phyloP scores from a whole-genome alignment of 1,284 basidiomycete genomes.

The Puccinia coronata region DNA sequence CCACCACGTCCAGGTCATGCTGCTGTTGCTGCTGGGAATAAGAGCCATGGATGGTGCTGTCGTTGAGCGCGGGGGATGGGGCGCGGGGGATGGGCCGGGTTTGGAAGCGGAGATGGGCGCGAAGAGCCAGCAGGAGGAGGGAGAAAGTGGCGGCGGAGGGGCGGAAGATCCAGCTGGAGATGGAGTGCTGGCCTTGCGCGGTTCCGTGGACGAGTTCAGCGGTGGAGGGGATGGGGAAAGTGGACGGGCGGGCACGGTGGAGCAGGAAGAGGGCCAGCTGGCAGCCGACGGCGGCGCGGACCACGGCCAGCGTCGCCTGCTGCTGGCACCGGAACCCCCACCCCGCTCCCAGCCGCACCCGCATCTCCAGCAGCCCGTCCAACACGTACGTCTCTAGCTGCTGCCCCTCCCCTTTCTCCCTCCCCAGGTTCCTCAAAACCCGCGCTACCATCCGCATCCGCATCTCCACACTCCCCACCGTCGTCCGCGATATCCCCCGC shows the following conservation, averaged over 20 bases:
- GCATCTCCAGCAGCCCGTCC: slow-evolving; percentile 22
- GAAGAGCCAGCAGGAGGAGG: not conserved
- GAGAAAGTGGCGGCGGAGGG: not conserved
- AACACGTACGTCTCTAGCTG: slow-evolving; percentile 26
- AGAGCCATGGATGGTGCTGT: not conserved
- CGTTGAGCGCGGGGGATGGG: not conserved
- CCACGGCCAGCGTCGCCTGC: not conserved
- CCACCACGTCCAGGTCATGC: not conserved
- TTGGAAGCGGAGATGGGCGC: slow-evolving; percentile 10
- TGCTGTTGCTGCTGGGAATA: no score
- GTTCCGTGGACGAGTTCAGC: not conserved
- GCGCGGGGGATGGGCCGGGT: not conserved
- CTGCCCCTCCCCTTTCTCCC: no score
- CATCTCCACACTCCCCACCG: not conserved
- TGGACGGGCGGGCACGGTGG: slow-evolving; percentile 1
- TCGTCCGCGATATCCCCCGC: slow-evolving; percentile 1
- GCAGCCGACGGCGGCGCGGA: not conserved
- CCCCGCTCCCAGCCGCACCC: slow-evolving; percentile 12
- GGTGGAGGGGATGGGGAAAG: not conserved
- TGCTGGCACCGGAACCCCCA: slow-evolving; percentile 10
- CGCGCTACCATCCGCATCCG: slow-evolving; percentile 2
- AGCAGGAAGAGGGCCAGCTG: slow-evolving; percentile 25
- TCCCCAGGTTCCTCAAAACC: not conserved
- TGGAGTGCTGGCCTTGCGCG: not conserved
- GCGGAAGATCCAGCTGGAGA: slow-evolving; percentile 19